phyloP scores from a whole-genome alignment of 1,284 basidiomycete genomes.

The Cutaneotrichosporon mucoides region DNA sequence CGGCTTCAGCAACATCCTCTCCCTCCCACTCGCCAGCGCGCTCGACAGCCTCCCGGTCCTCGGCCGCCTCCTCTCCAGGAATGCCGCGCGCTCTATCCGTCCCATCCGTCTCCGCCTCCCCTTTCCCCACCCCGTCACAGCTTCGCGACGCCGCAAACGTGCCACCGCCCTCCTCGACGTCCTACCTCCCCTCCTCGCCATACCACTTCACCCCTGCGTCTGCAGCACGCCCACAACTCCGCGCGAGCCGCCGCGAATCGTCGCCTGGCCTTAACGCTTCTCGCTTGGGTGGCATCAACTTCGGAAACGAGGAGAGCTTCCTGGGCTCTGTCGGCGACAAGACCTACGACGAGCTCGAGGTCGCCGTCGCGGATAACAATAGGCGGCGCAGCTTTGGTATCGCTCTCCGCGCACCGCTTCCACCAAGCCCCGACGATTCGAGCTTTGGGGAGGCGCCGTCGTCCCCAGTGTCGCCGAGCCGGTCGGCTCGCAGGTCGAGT shows the following conservation, averaged over 20 bases:
- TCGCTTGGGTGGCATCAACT: background rate
- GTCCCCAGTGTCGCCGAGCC: background rate
- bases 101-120: no score
- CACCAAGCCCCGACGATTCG: background rate
- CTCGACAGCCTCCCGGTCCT: no score
- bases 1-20: no score
- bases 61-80: no score
- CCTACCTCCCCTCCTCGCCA: background rate
- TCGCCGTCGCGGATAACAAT: constrained; percentile 13
- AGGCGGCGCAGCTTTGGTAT: constrained; percentile 12
- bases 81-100: no score
- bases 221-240: no score
- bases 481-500: no score
- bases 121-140: background rate
- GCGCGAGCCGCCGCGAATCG: background rate
- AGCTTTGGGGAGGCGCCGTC: background rate
- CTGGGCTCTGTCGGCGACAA: constrained; percentile 12
- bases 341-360: constrained; percentile 22
- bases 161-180: no score
- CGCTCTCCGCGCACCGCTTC: constrained; percentile 3
- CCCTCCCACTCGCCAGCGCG: no score
- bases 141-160: no score
- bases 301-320: background rate
- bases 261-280: constrained; percentile 1
- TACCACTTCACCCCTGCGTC: background rate